Percentiles rank a stretch among this genome's conserved stretches.
Conservation (phyloP, 306 rosid genomes). For the Rosa multiflora region DNA sequence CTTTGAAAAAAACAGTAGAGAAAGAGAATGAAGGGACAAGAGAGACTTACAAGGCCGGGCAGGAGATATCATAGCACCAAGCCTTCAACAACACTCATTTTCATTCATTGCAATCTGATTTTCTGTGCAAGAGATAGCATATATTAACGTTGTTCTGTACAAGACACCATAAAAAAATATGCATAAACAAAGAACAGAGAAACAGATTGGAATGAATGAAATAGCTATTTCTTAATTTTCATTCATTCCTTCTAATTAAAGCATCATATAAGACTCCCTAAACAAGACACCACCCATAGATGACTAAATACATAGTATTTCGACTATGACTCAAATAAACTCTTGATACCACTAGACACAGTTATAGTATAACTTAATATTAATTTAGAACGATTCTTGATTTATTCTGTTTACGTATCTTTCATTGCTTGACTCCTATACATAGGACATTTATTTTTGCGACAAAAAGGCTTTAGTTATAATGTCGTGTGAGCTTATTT, state of each 20-base stretch:
- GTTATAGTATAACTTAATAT: not conserved
- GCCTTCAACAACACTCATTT: not conserved
- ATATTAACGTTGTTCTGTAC: too few species aligned
- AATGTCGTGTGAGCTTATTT: not conserved
- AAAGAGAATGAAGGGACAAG: not conserved
- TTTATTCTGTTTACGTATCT: not conserved
- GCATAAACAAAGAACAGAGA: not conserved
- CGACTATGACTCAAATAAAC: not conserved
- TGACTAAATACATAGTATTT: not conserved
- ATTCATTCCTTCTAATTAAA: not conserved
- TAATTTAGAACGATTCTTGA: not conserved
- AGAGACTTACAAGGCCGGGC: not conserved
- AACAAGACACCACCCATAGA: not conserved
- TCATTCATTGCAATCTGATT: not conserved
- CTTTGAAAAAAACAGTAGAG: too few species aligned
- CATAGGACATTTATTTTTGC: not conserved
- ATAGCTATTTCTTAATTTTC: not conserved
- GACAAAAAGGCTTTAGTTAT: not conserved
- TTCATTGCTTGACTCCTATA: not conserved
- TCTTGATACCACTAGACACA: not conserved
- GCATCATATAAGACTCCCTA: not conserved
- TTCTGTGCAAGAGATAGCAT: not conserved
- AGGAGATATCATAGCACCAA: not conserved
- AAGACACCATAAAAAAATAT: not conserved
- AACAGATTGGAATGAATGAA: too few species aligned